Evolutionary conservation across 2,329 filamentous ascomycete genomes (phyloP).

Genomic region (Monilinia aucupariae): DNA sequence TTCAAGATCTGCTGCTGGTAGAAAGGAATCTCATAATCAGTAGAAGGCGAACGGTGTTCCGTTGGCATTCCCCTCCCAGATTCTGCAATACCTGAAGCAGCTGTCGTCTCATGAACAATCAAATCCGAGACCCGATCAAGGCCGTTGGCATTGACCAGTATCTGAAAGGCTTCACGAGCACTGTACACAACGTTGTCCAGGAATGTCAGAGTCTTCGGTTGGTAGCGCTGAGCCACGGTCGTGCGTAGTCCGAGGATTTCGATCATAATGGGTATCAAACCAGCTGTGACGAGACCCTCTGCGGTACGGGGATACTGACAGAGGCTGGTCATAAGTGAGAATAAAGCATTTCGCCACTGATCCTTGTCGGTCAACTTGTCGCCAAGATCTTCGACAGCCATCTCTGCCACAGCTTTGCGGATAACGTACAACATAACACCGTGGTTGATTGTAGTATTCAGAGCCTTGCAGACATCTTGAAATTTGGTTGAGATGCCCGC

Average conservation of each 20-base stretch:
- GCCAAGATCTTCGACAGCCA: conserved; percentile 58
- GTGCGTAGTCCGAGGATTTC: conserved; percentile 84
- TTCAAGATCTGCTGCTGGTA: conserved; percentile 90
- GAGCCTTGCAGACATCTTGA: conserved; percentile 77
- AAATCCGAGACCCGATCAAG: conserved; percentile 88
- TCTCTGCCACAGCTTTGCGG: conserved; percentile 79
- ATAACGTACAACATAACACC: conserved; percentile 91
- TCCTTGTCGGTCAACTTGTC: conserved; percentile 64
- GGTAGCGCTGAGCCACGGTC: conserved; percentile 72
- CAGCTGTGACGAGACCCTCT: conserved; percentile 79
- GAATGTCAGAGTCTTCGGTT: conserved; percentile 79
- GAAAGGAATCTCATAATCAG: conserved; percentile 91
- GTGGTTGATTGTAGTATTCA: conserved; percentile 94
- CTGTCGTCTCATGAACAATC: conserved; percentile 70
- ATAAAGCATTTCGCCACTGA: conserved; percentile 85
- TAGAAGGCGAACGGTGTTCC: conserved; percentile 70
- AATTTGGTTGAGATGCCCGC: conserved; percentile 73
- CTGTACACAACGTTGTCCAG: conserved; percentile 83
- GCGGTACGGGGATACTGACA: conserved; percentile 70
- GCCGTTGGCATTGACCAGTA: conserved; percentile 74
- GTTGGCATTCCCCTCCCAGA: conserved; percentile 65
- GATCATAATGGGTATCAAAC: conserved; percentile 82
- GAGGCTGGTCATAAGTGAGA: conserved; percentile 79
- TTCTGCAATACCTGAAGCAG: conserved; percentile 60
- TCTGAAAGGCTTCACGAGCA: conserved; percentile 76